Evolutionary conservation across 2,329 filamentous ascomycete genomes (phyloP), one percentile per base, ranked within the genome.

Genomic region (Pezizomycotina sp.): DNA sequence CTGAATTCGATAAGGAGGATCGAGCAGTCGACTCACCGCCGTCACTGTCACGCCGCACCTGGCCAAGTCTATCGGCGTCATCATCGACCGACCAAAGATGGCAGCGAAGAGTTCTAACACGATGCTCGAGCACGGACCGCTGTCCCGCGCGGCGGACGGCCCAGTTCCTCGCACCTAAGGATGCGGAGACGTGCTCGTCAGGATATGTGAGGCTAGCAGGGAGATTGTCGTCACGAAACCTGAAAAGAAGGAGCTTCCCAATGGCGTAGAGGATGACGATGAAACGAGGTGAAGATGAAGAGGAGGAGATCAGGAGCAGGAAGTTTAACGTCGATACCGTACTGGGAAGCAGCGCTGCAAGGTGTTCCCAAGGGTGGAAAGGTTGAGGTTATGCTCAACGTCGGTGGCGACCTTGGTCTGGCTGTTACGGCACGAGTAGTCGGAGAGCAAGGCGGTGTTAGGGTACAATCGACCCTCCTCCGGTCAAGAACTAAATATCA

Each of bases 1-100:
- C 84, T 59, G 86, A 92, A 59, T 98, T 92, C 60, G 89, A 98
- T 52, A 68, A 73, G 50, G 75, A 82, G 48, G 86, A 95, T 98
- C 50, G 80, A 91, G 57, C 84, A 93, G 66, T 92, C 81, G 46
- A 92, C 83, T 30, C 86, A 98, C 65, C 77, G 81, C 83, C 55
- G 83, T 98, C 47, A 93, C 86, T 21, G 86, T 84, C 10, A 83
- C 91, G 34, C 82, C 83, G 52, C 89, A 98, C 63, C 74, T 92
- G 46, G 67, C 72, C 51, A 78, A 84, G 55, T 79, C 86, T 45
- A 79, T 98, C 46, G 89, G 89, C 56, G 77, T 95, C 34, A 68
- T 92, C 46, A 71, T 74, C 50, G 62, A 71, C 39, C 63, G 64
- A 9, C 66, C 62, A 25, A 64, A 74, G 31, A 39, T 36, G 12